Evolutionary conservation across 352 stramenopile species (phyloP).

Genomic region (Pythium diclinum): DNA sequence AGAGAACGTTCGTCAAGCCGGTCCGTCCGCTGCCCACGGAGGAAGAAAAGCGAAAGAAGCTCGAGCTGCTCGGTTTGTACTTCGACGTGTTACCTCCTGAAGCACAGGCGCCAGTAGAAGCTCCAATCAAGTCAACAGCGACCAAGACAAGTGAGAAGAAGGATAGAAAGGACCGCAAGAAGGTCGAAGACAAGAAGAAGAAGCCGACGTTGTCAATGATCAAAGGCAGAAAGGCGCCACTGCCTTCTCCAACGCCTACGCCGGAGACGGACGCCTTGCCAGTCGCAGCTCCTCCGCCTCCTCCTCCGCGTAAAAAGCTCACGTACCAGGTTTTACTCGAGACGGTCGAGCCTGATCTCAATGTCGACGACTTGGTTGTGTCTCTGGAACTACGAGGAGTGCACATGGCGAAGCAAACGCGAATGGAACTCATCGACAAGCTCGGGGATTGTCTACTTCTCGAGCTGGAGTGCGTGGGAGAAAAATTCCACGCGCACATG

Average conservation of each 20-base stretch:
- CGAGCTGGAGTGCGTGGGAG: constrained; percentile 65
- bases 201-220: neutral
- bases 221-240: neutral
- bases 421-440: constrained; percentile 50
- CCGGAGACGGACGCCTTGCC: neutral
- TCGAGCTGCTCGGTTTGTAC: constrained; percentile 49
- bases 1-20: constrained; percentile 46
- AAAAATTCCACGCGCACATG: constrained; percentile 60
- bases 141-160: neutral
- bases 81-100: constrained; percentile 45
- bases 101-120: neutral
- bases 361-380: constrained; percentile 60
- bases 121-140: neutral
- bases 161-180: neutral
- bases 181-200: neutral
- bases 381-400: constrained; percentile 63
- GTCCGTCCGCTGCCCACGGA: constrained; percentile 34
- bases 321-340: constrained; percentile 45
- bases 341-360: constrained; percentile 61
- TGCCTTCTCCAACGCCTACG: neutral
- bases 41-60: constrained; percentile 39
- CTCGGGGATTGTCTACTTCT: constrained; percentile 56
- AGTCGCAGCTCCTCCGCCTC: neutral
- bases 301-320: neutral
- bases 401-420: constrained; percentile 55